Evolutionary conservation across 345 rosid species (phyloP).

Genomic region (Populus alba): DNA sequence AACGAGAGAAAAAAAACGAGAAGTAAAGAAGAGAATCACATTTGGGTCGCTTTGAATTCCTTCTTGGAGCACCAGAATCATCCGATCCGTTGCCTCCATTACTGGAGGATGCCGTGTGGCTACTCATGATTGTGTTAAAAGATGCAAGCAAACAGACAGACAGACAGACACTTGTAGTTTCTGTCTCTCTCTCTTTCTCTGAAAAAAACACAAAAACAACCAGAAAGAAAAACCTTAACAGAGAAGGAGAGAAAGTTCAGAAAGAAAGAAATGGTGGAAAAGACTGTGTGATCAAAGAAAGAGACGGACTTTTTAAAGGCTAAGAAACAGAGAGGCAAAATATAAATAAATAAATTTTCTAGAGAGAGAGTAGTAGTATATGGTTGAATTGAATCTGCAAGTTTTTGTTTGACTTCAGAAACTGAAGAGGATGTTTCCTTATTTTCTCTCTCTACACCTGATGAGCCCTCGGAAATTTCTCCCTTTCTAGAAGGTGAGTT

Average conservation of each 20-base stretch:
- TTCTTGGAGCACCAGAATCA: constrained; percentile 68
- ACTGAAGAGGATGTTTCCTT: background rate
- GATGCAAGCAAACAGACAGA: background rate
- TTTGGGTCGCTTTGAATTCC: constrained; percentile 91
- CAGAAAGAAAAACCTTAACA: background rate
- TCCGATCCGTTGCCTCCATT: constrained; percentile 66
- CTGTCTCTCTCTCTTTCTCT: background rate
- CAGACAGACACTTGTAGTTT: background rate
- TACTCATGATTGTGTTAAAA: constrained; percentile 19
- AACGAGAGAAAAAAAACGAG: background rate
- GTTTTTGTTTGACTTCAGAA: background rate
- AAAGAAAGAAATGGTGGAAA: background rate
- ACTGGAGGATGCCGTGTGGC: constrained; percentile 60
- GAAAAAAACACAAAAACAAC: background rate
- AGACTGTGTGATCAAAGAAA: background rate
- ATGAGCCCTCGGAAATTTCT: background rate
- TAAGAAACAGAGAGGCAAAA: background rate
- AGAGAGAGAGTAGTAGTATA: background rate
- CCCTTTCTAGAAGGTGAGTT: background rate
- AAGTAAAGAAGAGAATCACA: constrained; percentile 40
- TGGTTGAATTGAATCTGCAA: background rate
- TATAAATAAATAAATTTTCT: background rate
- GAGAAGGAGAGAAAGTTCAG: too few relatives aligned
- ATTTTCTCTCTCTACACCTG: background rate
- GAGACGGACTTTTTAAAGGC: background rate